Evolutionary conservation across 768 basidiomycete genomes (phyloP).

Genomic region (Auricularia sp.): DNA sequence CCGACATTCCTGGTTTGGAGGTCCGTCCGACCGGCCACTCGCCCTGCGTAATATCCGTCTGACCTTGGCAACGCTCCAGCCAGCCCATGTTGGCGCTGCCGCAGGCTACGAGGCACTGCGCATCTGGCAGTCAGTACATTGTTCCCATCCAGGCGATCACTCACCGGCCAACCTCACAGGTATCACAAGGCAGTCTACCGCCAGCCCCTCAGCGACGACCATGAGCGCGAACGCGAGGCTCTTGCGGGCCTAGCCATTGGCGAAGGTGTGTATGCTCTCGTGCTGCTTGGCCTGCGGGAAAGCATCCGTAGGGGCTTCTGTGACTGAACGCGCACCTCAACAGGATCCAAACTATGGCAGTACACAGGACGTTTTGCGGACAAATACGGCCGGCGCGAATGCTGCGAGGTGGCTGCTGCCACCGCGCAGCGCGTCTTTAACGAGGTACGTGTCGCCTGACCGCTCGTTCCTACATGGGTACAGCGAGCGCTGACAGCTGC

Average conservation of each 20-base stretch:
- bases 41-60: not conserved
- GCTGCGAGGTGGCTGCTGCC: constrained; percentile 57
- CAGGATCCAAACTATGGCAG: constrained; percentile 50
- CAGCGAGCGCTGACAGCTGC: not conserved
- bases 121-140: constrained; percentile 35
- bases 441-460: constrained; percentile 25
- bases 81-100: constrained; percentile 60
- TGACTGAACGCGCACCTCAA: constrained; percentile 7
- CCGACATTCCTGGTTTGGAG: constrained; percentile 4
- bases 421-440: constrained; percentile 55
- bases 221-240: constrained; percentile 54
- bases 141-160: not conserved
- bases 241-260: constrained; percentile 59
- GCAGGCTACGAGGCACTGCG: constrained; percentile 72
- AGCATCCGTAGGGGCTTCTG: not conserved
- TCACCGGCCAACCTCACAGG: constrained; percentile 11
- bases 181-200: constrained; percentile 40
- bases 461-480: not conserved
- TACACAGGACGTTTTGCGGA: constrained; percentile 37
- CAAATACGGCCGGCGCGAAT: constrained; percentile 36
- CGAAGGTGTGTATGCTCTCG: constrained; percentile 40
- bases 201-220: constrained; percentile 43
- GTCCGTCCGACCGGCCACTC: constrained; percentile 26
- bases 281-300: not conserved
- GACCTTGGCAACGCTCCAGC: constrained; percentile 38